Conservation (phyloP, 2,329 filamentous ascomycete species). For the Rhynchosporium secalis region DNA sequence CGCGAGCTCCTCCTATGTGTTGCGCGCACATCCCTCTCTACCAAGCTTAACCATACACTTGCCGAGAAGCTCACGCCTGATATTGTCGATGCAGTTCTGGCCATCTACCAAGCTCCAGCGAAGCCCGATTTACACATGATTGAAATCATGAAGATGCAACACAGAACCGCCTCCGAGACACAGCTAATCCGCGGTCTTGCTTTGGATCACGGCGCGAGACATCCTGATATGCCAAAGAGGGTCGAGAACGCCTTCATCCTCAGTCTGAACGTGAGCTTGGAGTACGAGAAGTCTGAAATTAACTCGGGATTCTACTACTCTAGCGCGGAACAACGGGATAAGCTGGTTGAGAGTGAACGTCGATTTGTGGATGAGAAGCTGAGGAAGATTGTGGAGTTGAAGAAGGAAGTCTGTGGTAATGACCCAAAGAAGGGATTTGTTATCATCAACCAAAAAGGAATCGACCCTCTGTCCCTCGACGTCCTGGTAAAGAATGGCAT, state of each 20-base stretch:
- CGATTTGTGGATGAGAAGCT: conserved; percentile 95
- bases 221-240: conserved; percentile 97
- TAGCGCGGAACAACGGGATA: conserved; percentile 93
- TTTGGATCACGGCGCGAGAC: conserved; percentile 90
- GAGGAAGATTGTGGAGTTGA: conserved; percentile 95
- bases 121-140: conserved; percentile 99
- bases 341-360: conserved; percentile 95
- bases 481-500: conserved; percentile 98
- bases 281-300: conserved; percentile 99
- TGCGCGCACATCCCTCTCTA: conserved; percentile 89
- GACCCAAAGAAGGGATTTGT: conserved; percentile 96
- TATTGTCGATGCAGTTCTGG: conserved; percentile 93
- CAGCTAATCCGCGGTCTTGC: conserved; percentile 92
- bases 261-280: conserved; percentile 92
- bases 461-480: conserved; percentile 92
- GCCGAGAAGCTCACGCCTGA: conserved; percentile 90
- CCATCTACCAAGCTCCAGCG: conserved; percentile 84
- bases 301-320: conserved; percentile 99
- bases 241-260: conserved; percentile 95
- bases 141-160: conserved; percentile 99
- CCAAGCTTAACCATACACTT: conserved; percentile 87
- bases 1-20: conserved; percentile 91
- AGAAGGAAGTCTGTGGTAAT: conserved; percentile 94
- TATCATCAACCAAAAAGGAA: conserved; percentile 98
- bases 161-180: conserved; percentile 92